Percentiles rank a stretch among this genome's conserved stretches.
phyloP scores from a whole-genome alignment of 495 filamentous ascomycete genomes.

The Penicillium cosmopolitanum region DNA sequence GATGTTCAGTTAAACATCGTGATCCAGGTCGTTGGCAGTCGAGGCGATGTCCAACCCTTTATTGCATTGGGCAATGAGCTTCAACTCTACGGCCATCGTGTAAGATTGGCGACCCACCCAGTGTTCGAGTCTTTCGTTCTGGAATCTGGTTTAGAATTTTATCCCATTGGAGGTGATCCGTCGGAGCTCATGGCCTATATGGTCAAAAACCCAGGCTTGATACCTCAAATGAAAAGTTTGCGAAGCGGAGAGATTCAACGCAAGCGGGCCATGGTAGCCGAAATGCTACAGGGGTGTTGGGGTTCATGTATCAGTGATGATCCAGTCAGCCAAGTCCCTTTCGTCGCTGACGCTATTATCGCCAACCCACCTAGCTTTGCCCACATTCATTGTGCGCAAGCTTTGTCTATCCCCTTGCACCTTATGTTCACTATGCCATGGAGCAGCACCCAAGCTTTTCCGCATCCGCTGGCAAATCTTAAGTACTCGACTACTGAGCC shows the following conservation, averaged over 20 bases:
- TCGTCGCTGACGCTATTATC: slow-evolving; percentile 69
- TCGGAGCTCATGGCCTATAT: slow-evolving; percentile 65
- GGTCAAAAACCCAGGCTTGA: slow-evolving; percentile 58
- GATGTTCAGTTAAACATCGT: slow-evolving; percentile 48
- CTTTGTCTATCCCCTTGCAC: slow-evolving; percentile 62
- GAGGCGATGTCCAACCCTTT: slow-evolving; percentile 60
- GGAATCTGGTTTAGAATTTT: slow-evolving; percentile 62
- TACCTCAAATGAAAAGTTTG: slow-evolving; percentile 51
- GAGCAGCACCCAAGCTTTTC: slow-evolving; percentile 57
- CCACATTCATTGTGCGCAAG: slow-evolving; percentile 66
- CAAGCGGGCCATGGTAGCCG: slow-evolving; percentile 54
- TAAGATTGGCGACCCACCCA: slow-evolving; percentile 66
- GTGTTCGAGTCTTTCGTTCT: slow-evolving; percentile 61
- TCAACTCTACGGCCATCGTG: slow-evolving; percentile 51
- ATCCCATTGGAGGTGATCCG: slow-evolving; percentile 65
- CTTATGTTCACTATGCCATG: slow-evolving; percentile 71
- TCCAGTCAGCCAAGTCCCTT: slow-evolving; percentile 41
- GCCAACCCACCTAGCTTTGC: slow-evolving; percentile 70
- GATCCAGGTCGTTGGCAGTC: slow-evolving; percentile 57
- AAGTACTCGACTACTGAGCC: slow-evolving; percentile 45
- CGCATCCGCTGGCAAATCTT: slow-evolving; percentile 61
- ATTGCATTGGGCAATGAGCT: slow-evolving; percentile 56
- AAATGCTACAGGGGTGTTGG: slow-evolving; percentile 67
- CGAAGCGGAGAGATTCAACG: slow-evolving; percentile 48
- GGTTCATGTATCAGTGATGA: slow-evolving; percentile 62